phyloP scores from a whole-genome alignment of 148 eudicot genomes.

The Vaccinium corymbosum region DNA sequence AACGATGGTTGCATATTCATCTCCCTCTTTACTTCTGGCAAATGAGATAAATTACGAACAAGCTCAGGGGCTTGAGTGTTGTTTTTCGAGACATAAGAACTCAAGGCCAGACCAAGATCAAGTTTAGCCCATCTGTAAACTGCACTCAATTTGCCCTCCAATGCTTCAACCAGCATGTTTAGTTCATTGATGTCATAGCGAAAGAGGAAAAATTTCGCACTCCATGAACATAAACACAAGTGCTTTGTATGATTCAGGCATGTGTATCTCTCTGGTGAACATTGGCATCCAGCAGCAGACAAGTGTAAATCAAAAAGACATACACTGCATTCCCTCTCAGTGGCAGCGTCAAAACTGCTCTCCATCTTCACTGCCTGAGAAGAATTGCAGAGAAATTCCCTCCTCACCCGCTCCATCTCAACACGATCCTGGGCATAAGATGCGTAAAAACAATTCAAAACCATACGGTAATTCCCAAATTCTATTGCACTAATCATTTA shows the following conservation, averaged over 20 bases:
- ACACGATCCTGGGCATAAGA: conserved; percentile 63
- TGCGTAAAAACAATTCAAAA: conserved; percentile 3
- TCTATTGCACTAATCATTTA: neutral
- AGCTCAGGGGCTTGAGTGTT: conserved; percentile 29
- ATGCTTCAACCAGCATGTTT: conserved; percentile 80
- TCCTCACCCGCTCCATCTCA: conserved; percentile 67
- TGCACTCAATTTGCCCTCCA: conserved; percentile 93
- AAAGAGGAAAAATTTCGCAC: conserved; percentile 72
- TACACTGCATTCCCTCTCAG: conserved; percentile 90
- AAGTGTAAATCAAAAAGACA: conserved; percentile 89
- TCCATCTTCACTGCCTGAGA: conserved; percentile 78
- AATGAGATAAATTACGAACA: conserved; percentile 26
- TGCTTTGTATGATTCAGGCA: conserved; percentile 93
- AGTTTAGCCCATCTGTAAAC: conserved; percentile 87
- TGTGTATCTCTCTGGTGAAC: conserved; percentile 79
- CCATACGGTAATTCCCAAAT: neutral
- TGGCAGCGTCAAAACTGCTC: conserved; percentile 68
- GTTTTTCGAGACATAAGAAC: conserved; percentile 56
- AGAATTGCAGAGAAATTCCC: conserved; percentile 76
- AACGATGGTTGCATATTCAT: conserved; percentile 21
- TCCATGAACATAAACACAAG: conserved; percentile 75
- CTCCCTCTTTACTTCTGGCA: conserved; percentile 24
- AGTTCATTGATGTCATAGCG: conserved; percentile 75
- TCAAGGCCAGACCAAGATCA: conserved; percentile 79
- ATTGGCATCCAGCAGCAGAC: conserved; percentile 88